Evolutionary conservation across 2,329 filamentous ascomycete genomes (phyloP), one percentile per base, ranked within the genome.

Genomic region (Arachnomyces sp.): DNA sequence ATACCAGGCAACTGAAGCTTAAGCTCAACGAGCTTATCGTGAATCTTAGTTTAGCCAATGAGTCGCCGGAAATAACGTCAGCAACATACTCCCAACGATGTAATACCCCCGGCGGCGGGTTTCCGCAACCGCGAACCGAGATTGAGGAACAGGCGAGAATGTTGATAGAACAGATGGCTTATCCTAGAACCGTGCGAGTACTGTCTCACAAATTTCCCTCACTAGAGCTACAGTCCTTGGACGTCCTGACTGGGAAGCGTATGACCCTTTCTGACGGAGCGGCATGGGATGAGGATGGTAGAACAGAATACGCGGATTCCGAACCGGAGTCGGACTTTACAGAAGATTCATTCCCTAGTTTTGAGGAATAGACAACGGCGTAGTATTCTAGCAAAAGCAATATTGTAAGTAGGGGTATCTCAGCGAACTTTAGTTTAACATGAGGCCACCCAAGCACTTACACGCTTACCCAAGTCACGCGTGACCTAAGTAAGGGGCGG

Each of bases 1-100:
- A 36, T 14, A 18, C 7, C 11, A 17, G 13, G 2, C 8, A 15
- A 14, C 8, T 15, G n/a, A 13, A 34, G 17, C 8, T 15, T n/a
- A 13, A 34, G 14, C 30, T 40, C 16, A 40, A 31, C 12, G 5
- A 9, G 13, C 17, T 40, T 13, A 29, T 40, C 15, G 14, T 40
- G 8, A 40, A 40, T 30, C 38, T 40, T 25, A 40, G 38, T 17
- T 28, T 40, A 28, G 34, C 33, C 16, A 30, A 36, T 18, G 33
- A 36, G 25, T 14, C 31, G 2, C 32, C 38, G 7, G 12, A 13
- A 12, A 35, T 18, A 11, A 34, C 38, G 16, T 9, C 38, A 35
- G 32, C 38, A 11, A 12, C 17, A 13, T 28, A 40, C 31, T 12
- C 30, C 25, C 14, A 13, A n/a, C 15, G 15, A 11, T 40, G 38